Evolutionary conservation across 352 stramenopile genomes (phyloP).

Genomic region (Globisporangium ultimum): DNA sequence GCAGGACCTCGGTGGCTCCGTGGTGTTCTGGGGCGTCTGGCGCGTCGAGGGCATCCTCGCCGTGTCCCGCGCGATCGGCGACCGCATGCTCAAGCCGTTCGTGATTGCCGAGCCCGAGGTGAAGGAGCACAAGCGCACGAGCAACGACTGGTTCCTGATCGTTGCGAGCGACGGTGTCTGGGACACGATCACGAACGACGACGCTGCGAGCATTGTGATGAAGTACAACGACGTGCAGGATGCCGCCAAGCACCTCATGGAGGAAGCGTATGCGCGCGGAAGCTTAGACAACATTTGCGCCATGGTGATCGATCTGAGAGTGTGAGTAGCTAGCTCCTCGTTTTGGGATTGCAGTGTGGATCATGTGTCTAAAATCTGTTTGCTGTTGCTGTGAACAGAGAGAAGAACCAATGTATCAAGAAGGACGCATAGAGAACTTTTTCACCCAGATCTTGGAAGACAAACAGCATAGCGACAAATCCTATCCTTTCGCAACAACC

Average conservation of each 20-base stretch:
- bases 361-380: not conserved
- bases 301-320: conserved; percentile 88
- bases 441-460: no score
- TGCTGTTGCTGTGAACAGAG: conserved; percentile 18
- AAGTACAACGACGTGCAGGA: conserved; percentile 65
- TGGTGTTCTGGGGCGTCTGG: conserved; percentile 92
- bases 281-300: conserved; percentile 91
- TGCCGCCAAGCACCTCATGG: conserved; percentile 77
- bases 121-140: conserved; percentile 51
- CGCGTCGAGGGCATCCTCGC: conserved; percentile 93
- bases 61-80: conserved; percentile 90
- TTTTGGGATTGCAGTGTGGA: not conserved
- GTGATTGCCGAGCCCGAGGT: conserved; percentile 91
- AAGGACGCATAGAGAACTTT: conserved; percentile 29
- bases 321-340: conserved; percentile 26
- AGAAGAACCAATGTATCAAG: conserved; percentile 44
- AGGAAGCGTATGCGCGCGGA: conserved; percentile 79
- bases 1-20: conserved; percentile 81
- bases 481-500: no score
- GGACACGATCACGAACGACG: conserved; percentile 89
- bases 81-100: conserved; percentile 90
- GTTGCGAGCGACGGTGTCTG: conserved; percentile 91
- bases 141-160: conserved; percentile 80
- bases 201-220: conserved; percentile 71
- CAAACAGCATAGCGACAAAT: no score